Percentiles rank a stretch among this genome's conserved stretches.
phyloP scores from a whole-genome alignment of 2,329 filamentous ascomycete species.

The Monilinia aucupariae region DNA sequence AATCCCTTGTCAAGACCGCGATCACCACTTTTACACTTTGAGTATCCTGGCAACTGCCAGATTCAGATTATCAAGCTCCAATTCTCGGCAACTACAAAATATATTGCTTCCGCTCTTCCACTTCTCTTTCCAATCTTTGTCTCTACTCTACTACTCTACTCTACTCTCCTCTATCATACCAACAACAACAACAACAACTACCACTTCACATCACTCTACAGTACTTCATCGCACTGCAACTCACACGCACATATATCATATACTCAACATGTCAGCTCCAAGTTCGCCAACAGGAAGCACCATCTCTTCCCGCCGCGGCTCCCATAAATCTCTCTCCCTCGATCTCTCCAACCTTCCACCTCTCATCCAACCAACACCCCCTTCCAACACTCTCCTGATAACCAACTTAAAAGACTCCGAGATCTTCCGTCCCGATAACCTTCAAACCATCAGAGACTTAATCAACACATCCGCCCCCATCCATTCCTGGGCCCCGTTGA shows the following conservation, averaged over 20 bases:
- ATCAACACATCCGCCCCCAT: slow-evolving; percentile 65
- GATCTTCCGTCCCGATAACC: slow-evolving; percentile 69
- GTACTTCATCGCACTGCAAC: not conserved
- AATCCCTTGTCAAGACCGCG: not conserved
- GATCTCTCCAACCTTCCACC: slow-evolving; percentile 70
- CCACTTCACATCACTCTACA: not conserved
- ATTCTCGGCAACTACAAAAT: slow-evolving; percentile 14
- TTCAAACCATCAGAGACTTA: slow-evolving; percentile 66
- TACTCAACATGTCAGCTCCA: slow-evolving; percentile 11
- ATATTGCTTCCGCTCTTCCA: not conserved
- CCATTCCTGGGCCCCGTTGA: slow-evolving; percentile 73
- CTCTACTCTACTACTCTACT: not conserved
- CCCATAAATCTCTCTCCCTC: slow-evolving; percentile 52
- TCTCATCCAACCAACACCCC: slow-evolving; percentile 63
- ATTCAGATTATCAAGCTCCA: slow-evolving; percentile 8
- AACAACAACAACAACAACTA: too few relatives aligned
- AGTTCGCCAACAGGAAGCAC: slow-evolving; percentile 21
- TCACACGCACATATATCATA: slow-evolving; percentile 6
- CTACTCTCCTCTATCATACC: too few relatives aligned
- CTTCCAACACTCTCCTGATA: slow-evolving; percentile 78
- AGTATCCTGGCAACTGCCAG: not conserved
- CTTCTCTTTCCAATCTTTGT: not conserved
- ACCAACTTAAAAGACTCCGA: slow-evolving; percentile 70
- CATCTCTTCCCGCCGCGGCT: slow-evolving; percentile 24
- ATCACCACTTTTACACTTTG: slow-evolving; percentile 10